phyloP scores from a whole-genome alignment of 2,329 filamentous ascomycete genomes.

The Sporothrix curviconia region DNA sequence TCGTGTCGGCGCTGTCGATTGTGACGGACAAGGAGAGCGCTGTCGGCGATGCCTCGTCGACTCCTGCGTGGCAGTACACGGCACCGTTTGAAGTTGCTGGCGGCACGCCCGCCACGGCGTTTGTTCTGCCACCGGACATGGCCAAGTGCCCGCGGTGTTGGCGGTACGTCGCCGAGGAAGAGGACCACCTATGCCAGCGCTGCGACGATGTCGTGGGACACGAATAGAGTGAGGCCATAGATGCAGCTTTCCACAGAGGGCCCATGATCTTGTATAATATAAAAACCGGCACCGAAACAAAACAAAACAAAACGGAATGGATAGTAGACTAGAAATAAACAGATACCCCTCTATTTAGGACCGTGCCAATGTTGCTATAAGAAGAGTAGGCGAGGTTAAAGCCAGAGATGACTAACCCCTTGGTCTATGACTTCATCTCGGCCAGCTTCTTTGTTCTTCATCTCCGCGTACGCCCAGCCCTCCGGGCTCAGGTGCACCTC shows the following conservation, averaged over 20 bases:
- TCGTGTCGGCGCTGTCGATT: conserved; percentile 58
- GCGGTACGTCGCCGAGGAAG: conserved; percentile 67
- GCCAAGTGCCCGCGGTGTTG: conserved; percentile 85
- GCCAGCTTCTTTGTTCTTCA: too few relatives aligned
- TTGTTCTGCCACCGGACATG: conserved; percentile 42
- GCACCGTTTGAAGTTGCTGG: conserved; percentile 38
- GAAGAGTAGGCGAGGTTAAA: too few relatives aligned
- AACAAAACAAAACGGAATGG: background rate
- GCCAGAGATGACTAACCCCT: too few relatives aligned
- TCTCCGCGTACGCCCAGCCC: conserved; percentile 45
- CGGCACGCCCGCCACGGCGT: conserved; percentile 32
- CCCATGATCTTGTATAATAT: background rate
- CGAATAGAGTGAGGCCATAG: background rate
- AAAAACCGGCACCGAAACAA: background rate
- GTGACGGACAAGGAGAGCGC: conserved; percentile 28
- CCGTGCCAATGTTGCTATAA: too few relatives aligned
- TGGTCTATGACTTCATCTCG: too few relatives aligned
- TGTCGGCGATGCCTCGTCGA: conserved; percentile 14
- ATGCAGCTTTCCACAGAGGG: too few relatives aligned
- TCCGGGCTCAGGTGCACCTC: conserved; percentile 57
- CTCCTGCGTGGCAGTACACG: conserved; percentile 35
- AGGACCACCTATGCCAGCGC: conserved; percentile 62
- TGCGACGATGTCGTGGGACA: conserved; percentile 59
- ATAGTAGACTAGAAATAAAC: background rate
- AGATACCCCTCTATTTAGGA: conserved; percentile 13